Evolutionary conservation across 2,329 filamentous ascomycete species (phyloP).

Genomic region (Monilinia fructicola): DNA sequence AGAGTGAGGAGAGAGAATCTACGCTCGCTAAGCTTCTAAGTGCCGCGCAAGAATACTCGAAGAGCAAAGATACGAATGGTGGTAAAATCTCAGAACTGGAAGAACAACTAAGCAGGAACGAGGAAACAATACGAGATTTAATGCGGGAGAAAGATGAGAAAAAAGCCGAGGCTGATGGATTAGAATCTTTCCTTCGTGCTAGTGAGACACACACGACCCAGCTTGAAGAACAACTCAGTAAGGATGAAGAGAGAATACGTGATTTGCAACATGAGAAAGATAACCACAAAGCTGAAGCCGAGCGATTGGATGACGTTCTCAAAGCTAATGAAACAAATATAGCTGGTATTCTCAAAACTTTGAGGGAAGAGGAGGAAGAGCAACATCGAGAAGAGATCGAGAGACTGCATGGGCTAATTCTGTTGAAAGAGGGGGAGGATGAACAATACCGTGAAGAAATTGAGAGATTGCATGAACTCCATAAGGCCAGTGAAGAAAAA

Average conservation of each 20-base stretch:
- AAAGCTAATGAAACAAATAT: constrained; percentile 6
- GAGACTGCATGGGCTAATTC: background rate
- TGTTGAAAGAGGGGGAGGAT: background rate
- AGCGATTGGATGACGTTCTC: background rate
- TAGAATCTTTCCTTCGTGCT: constrained; percentile 3
- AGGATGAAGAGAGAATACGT: background rate
- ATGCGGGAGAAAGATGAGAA: background rate
- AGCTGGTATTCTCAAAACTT: background rate
- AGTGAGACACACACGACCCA: constrained; percentile 2
- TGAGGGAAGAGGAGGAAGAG: constrained; percentile 1
- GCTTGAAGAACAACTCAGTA: constrained; percentile 6
- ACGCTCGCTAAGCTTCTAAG: background rate
- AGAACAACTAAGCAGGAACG: background rate
- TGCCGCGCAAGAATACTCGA: background rate
- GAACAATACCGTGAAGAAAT: constrained; percentile 6
- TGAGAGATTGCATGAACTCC: constrained; percentile 2
- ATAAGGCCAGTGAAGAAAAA: background rate
- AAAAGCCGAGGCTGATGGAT: constrained; percentile 9
- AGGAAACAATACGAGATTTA: background rate
- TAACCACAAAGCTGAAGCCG: background rate
- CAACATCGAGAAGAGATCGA: constrained; percentile 6
- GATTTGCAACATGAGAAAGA: background rate
- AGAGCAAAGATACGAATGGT: background rate
- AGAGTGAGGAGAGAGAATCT: background rate
- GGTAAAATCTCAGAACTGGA: background rate